Percentiles rank a stretch among this genome's conserved stretches.
phyloP scores from a whole-genome alignment of 2,329 filamentous ascomycete species.

The Talaromyces verruculosus region DNA sequence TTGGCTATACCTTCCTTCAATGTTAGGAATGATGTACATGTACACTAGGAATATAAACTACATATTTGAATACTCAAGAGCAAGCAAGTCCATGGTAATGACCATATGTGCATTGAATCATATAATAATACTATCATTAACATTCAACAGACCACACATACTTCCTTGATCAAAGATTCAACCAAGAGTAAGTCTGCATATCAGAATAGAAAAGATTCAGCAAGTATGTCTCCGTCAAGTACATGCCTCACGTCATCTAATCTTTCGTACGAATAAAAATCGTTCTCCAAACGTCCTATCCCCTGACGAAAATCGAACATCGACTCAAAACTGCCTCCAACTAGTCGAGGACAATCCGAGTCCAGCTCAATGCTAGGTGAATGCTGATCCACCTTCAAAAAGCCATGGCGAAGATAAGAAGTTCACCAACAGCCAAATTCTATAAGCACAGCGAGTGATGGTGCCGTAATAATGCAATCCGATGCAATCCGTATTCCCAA shows the following conservation, averaged over 20 bases:
- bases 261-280: background rate
- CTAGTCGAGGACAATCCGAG: background rate
- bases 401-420: conserved; percentile 11
- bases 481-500: conserved; percentile 21
- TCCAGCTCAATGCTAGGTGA: background rate
- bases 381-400: conserved; percentile 9
- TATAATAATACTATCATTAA: conserved; percentile 18
- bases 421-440: conserved; percentile 14
- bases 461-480: conserved; percentile 21
- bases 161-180: background rate
- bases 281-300: conserved; percentile 2
- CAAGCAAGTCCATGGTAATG: conserved; percentile 5
- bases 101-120: conserved; percentile 17
- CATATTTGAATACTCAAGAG: too few relatives aligned
- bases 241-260: background rate
- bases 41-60: conserved; percentile 2
- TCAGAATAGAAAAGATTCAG: conserved; percentile 7
- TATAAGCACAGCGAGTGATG: conserved; percentile 42
- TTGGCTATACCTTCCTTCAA: background rate
- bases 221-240: conserved; percentile 9
- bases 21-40: background rate
- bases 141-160: background rate
- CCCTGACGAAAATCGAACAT: background rate
- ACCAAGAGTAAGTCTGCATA: conserved; percentile 1
- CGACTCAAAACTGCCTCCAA: background rate